These are phyloP conservation scores for Selenicereus undatus DNA, from an alignment of 148 eudicot genomes.

Conservation along the genomic window DNA sequence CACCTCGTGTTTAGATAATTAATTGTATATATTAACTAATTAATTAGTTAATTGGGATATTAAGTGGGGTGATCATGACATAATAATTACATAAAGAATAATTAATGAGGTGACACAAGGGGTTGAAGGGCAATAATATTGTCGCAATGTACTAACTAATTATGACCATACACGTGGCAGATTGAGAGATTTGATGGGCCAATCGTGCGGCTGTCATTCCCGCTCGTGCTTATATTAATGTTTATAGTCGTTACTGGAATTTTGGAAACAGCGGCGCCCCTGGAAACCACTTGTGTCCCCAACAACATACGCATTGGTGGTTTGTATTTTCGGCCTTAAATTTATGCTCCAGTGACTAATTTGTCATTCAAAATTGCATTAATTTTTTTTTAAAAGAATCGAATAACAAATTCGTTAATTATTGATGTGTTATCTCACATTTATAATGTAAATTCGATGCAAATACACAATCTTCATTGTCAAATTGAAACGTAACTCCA, in stretches of 20 bases:
- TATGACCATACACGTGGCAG: neutral
- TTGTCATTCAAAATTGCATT: no score
- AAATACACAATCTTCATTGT: no score
- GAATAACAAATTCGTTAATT: no score
- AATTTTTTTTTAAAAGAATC: no score
- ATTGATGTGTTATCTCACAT: no score
- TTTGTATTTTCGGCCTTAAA: neutral
- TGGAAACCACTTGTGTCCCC: neutral
- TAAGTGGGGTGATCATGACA: neutral
- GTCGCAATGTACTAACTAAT: neutral
- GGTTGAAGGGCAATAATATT: neutral
- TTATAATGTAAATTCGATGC: no score
- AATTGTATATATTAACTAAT: neutral
- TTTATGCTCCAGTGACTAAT: neutral
- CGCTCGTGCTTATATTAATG: neutral
- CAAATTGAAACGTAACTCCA: no score
- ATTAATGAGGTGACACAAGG: neutral
- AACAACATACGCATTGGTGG: neutral
- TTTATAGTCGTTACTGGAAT: neutral
- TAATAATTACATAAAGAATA: neutral
- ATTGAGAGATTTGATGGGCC: neutral
- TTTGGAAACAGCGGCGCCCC: conserved; percentile 7
- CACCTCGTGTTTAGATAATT: neutral
- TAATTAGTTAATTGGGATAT: neutral
- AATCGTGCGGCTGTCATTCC: neutral